Evolutionary conservation across 2,329 filamentous ascomycete species (phyloP).

Genomic region (Tolypocladium album): DNA sequence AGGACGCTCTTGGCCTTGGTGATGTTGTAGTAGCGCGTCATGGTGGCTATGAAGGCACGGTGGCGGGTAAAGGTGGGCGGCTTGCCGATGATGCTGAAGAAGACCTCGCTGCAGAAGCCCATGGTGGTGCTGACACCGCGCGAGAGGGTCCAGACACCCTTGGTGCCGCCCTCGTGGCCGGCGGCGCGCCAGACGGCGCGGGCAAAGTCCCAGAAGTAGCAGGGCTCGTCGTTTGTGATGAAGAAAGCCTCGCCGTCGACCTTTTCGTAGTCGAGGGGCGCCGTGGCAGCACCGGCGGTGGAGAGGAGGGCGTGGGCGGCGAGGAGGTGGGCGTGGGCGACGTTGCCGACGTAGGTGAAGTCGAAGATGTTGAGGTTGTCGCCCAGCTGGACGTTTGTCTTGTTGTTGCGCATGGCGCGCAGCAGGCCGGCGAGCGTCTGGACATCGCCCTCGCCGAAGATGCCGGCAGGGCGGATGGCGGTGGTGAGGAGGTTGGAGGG

Average conservation of each 20-base stretch:
- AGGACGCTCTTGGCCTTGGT: slow-evolving; percentile 61
- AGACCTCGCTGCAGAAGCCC: slow-evolving; percentile 42
- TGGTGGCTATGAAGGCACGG: slow-evolving; percentile 55
- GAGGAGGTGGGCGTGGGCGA: slow-evolving; percentile 70
- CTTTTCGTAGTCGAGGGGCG: slow-evolving; percentile 59
- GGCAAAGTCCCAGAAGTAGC: slow-evolving; percentile 87
- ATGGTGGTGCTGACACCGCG: slow-evolving; percentile 39
- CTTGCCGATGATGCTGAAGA: slow-evolving; percentile 37
- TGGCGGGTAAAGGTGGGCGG: slow-evolving; percentile 47
- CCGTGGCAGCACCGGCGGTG: slow-evolving; percentile 42
- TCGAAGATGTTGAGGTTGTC: slow-evolving; percentile 53
- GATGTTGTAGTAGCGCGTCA: slow-evolving; percentile 72
- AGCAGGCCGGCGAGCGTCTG: slow-evolving; percentile 66
- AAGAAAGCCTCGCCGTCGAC: slow-evolving; percentile 83
- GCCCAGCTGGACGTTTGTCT: slow-evolving; percentile 73
- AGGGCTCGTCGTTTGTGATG: slow-evolving; percentile 78
- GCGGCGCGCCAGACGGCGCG: slow-evolving; percentile 63
- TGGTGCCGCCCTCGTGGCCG: slow-evolving; percentile 39
- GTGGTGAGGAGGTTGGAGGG: slow-evolving; percentile 58
- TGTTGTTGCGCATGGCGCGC: slow-evolving; percentile 54
- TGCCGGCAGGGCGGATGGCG: slow-evolving; percentile 74
- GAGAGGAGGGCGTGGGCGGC: slow-evolving; percentile 63
- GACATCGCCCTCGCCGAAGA: slow-evolving; percentile 83
- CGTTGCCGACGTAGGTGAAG: slow-evolving; percentile 54
- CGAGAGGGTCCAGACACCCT: slow-evolving; percentile 44